Base-by-base conservation (phyloP, 176 grass and related monocot genomes). In the Ensete glaucum region DNA sequence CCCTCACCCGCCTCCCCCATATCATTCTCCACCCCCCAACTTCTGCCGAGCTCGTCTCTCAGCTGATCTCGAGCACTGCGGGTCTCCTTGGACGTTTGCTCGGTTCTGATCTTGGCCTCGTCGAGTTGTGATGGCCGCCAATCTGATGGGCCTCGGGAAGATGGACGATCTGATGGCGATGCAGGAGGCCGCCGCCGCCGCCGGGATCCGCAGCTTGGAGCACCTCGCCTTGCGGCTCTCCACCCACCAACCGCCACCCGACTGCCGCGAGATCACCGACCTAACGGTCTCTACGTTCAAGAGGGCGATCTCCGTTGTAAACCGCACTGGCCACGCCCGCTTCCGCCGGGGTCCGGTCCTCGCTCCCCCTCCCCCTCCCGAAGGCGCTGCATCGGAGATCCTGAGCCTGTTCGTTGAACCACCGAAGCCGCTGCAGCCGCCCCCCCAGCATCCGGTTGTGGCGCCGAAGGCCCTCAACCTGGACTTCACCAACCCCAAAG, bases 281-380 rank as follows among this genome's bases (percentile, higher is more conserved):
- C 86, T 89, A 83, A 89, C 88, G 52, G 84, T 98, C 68, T 91
- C 90, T 50, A 93, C 82, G 88, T 92, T 93, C 68, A 87, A 88
- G 71, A 98, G 91, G 84, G 90, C 93, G 21, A 98, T 98, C 53
- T 90, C 88, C 34, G 88, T 93, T 72, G 90, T 98, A 1, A 91
- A 98, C 79, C 94, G 94, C 72, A 93, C 88, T 24, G 94, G 94
- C 54, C 94, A 98, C 72, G 94, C 94, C 15, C 94, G 94, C n/a
- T 98, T 98, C 88, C 81, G 90, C 34, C 90, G 90, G 50, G 90
- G 88, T 68, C 83, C 11, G 10, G 17, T 20, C 48, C 15, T 9
- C 19, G 16, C 67, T 5, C 14, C 55, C 12, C 24, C 26, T 53
- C 19, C 53, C 0, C 16, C 49, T 0, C 2, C 52, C 7, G 1